Conservation (phyloP, 140 eudicot species). For the Eryngium alpinum region DNA sequence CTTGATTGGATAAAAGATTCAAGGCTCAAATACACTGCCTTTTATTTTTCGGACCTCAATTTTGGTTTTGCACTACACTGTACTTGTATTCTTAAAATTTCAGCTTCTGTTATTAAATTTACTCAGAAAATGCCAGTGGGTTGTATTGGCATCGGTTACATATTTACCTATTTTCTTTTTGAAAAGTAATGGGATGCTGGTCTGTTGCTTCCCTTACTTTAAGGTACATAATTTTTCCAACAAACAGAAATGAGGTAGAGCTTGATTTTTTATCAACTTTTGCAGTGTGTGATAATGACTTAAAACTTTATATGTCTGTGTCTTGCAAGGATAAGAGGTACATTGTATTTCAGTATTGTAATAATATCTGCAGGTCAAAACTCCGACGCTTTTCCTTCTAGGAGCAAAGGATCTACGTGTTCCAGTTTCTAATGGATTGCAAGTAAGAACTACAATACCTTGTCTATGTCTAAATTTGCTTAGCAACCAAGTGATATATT, state of each 20-base stretch:
- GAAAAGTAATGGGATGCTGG: background rate
- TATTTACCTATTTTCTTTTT: background rate
- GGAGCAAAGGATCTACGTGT: constrained; percentile 96
- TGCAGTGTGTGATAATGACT: background rate
- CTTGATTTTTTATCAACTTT: background rate
- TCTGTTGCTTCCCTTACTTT: background rate
- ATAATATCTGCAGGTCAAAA: constrained; percentile 69
- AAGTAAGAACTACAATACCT: constrained; percentile 35
- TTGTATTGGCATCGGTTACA: background rate
- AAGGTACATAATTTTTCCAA: background rate
- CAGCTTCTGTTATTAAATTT: background rate
- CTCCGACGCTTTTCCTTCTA: constrained; percentile 76
- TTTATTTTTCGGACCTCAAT: background rate
- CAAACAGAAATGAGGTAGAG: background rate
- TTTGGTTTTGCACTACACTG: background rate
- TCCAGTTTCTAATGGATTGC: constrained; percentile 77
- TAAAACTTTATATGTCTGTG: background rate
- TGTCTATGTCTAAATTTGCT: background rate
- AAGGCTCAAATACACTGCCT: background rate
- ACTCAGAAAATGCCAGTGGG: background rate
- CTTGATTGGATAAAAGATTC: background rate
- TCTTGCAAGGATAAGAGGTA: background rate
- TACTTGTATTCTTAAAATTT: background rate
- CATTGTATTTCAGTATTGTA: background rate
- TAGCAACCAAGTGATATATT: background rate